Percentiles rank a stretch among this genome's conserved stretches.
phyloP scores from a whole-genome alignment of 805 yeast species.

The Komagataella pseudopastoris region DNA sequence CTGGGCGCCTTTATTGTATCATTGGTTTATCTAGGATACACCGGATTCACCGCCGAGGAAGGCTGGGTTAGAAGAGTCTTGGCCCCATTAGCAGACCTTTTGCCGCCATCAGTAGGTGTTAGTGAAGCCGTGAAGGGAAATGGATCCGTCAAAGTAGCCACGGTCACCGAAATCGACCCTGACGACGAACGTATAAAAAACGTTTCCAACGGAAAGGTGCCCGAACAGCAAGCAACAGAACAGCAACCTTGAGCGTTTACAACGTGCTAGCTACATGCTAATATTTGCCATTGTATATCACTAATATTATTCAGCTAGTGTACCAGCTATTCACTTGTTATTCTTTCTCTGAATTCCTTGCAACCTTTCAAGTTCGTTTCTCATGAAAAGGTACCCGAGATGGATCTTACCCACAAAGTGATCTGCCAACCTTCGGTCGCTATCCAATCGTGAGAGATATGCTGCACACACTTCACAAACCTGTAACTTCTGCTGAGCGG shows the following conservation, averaged over 20 bases:
- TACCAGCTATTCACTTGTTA: not conserved
- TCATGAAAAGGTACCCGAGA: slow-evolving; percentile 66
- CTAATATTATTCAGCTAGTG: not conserved
- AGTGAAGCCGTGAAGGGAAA: not conserved
- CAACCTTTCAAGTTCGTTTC: slow-evolving; percentile 27
- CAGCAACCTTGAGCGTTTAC: not conserved
- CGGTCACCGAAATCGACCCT: not conserved
- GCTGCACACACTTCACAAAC: slow-evolving; percentile 90
- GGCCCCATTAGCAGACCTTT: not conserved
- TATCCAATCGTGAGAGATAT: slow-evolving; percentile 71
- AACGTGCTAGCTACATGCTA: not conserved
- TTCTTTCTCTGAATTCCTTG: slow-evolving; percentile 20
- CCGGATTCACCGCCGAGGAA: not conserved
- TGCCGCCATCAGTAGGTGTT: not conserved
- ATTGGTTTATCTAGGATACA: not conserved
- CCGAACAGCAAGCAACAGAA: not conserved
- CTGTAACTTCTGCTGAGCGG: slow-evolving; percentile 82
- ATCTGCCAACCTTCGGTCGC: slow-evolving; percentile 78
- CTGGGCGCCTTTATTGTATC: not conserved
- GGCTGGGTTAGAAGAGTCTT: not conserved
- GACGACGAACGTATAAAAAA: not conserved
- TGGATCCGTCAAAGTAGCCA: not conserved
- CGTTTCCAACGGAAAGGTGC: not conserved
- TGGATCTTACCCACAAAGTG: slow-evolving; percentile 86
- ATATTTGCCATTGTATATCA: not conserved